phyloP scores from a whole-genome alignment of 441 rosid genomes.

The Geranium incanum region DNA sequence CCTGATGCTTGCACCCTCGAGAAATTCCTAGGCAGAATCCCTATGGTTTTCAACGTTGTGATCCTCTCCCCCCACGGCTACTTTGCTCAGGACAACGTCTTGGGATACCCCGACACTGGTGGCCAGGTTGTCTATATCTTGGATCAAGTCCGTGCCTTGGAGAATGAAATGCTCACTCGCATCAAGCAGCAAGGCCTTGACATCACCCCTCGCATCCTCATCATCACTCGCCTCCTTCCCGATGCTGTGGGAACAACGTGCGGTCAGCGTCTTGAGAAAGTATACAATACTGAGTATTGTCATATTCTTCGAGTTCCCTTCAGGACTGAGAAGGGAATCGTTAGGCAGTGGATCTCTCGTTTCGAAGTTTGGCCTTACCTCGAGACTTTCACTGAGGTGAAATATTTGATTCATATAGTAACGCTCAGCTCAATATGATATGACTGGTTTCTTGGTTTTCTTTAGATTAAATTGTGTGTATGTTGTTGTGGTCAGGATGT shows the following conservation, averaged over 20 bases:
- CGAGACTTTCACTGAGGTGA: slow-evolving; percentile 88
- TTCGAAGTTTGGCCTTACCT: slow-evolving; percentile 98
- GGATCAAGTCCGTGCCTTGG: slow-evolving; percentile 96
- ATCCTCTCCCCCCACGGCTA: slow-evolving; percentile 87
- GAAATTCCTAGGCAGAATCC: slow-evolving; percentile 71
- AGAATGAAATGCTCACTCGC: slow-evolving; percentile 78
- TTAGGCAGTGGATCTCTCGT: slow-evolving; percentile 88
- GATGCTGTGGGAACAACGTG: slow-evolving; percentile 97
- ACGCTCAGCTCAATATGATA: not conserved
- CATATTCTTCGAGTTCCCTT: slow-evolving; percentile 94
- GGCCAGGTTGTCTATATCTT: slow-evolving; percentile 98
- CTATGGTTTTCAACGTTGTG: slow-evolving; percentile 88
- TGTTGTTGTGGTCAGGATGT: slow-evolving; percentile 53
- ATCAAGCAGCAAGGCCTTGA: slow-evolving; percentile 89
- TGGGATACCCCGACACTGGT: slow-evolving; percentile 97
- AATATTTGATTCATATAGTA: not conserved
- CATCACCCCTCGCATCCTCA: slow-evolving; percentile 81
- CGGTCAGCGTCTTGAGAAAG: slow-evolving; percentile 88
- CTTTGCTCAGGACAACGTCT: slow-evolving; percentile 89
- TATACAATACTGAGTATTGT: slow-evolving; percentile 61
- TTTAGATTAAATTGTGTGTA: not conserved
- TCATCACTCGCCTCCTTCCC: slow-evolving; percentile 81
- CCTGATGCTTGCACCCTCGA: slow-evolving; percentile 90
- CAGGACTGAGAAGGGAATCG: slow-evolving; percentile 72
- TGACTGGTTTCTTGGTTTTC: not conserved